Evolutionary conservation across 805 yeast species (phyloP), one percentile per base, ranked within the genome.

Genomic region (Ogataea ramenticola): DNA sequence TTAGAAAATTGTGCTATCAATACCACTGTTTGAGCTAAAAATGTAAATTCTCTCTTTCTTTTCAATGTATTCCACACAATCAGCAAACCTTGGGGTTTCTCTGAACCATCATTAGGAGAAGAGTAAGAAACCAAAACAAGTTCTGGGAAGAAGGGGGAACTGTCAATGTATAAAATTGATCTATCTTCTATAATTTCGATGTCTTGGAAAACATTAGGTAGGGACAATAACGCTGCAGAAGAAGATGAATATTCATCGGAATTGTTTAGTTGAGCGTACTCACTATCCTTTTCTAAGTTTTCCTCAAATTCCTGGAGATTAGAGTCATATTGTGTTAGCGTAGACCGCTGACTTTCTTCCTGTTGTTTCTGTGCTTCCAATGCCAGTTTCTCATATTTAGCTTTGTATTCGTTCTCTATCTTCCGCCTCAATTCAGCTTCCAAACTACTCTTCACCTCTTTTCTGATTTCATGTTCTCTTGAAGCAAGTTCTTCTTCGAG

Each of bases 21-120:
- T 6, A 78, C 64, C 15, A 62, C 54, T 1, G 79, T 62, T 10
- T 69, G 58, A 36, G 75, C 63, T 12, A 63, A 61, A 14, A 74
- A 61, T 35, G 66, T 65, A 46, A 61, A 63, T 51, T 68, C 79
- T 6, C 48, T 46, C 3, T 51, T 48, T 7, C 43, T 46, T 26
- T 52, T 55, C 11, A 47, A 48, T 20, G 50, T 48, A 45, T 66
- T 60, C 60, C 67, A 70, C 1, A 58, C 47, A 1, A 60, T 24
- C 11, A 58, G 45, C 21, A 53, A 16, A 4, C 57, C 51, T 19
- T 46, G 35, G 44, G 16, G 46, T 22, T 14, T 17, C 2, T 27
- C 32, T 34, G 43, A 10, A 20, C 14, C 22, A 19, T 27, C 43
- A 9, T 44, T 9, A 16, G 39, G 20, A 10, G 46, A 36, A 9